Percentiles rank a stretch among this genome's conserved stretches.
These are phyloP conservation scores for Kalmusia sp. DNA, from an alignment of 2,329 filamentous ascomycete genomes.

Conservation along the genomic window DNA sequence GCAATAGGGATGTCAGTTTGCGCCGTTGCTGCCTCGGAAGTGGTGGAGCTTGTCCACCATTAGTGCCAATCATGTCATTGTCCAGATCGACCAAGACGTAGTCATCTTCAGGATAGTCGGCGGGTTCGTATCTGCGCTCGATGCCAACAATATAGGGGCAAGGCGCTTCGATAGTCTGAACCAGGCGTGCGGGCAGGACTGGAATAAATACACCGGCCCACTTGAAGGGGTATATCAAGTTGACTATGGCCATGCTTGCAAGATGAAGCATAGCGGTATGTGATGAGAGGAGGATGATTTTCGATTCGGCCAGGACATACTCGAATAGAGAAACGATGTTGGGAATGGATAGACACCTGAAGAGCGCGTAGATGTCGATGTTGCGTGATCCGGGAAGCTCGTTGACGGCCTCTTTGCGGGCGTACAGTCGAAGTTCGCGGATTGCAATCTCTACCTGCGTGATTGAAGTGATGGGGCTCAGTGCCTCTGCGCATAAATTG, in stretches of 20 bases:
- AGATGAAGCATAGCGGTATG: slow-evolving; percentile 97
- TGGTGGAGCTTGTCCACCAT: slow-evolving; percentile 73
- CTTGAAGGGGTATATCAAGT: slow-evolving; percentile 85
- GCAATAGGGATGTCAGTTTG: slow-evolving; percentile 86
- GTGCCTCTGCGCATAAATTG: slow-evolving; percentile 94
- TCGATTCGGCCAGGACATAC: slow-evolving; percentile 89
- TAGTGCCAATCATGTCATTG: slow-evolving; percentile 87
- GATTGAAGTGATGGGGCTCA: slow-evolving; percentile 89
- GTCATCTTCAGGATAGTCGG: slow-evolving; percentile 90
- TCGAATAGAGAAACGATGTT: slow-evolving; percentile 94
- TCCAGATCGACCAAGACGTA: slow-evolving; percentile 96
- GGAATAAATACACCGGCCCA: slow-evolving; percentile 97
- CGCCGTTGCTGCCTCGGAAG: slow-evolving; percentile 88
- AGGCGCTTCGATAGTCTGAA: slow-evolving; percentile 91
- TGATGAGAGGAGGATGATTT: slow-evolving; percentile 94
- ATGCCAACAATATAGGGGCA: slow-evolving; percentile 98
- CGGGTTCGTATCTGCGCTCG: slow-evolving; percentile 85
- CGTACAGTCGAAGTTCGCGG: slow-evolving; percentile 88
- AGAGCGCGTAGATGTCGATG: slow-evolving; percentile 91
- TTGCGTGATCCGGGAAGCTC: slow-evolving; percentile 92
- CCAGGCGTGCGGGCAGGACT: slow-evolving; percentile 81
- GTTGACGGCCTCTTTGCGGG: slow-evolving; percentile 89
- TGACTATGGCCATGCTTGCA: slow-evolving; percentile 84
- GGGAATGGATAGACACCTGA: slow-evolving; percentile 85
- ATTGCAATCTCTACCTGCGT: slow-evolving; percentile 94